Evolutionary conservation across 73 alveolate species (phyloP), one percentile per base, ranked within the genome.

Genomic region (Paramecium tetraurelia): DNA sequence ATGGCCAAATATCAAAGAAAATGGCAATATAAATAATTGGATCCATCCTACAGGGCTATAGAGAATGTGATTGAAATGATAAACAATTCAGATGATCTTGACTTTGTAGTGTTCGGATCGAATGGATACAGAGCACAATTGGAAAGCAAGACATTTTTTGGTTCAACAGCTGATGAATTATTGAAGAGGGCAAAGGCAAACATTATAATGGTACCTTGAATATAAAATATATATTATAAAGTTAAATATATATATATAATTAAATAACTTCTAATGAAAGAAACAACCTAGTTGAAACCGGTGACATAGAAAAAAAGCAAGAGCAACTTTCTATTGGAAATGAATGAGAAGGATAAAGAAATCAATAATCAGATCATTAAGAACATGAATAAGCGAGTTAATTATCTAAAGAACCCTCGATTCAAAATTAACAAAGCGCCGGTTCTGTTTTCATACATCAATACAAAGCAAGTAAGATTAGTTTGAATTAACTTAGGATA

Each of bases 281-380:
- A 63, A 27, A 63, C 84, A 27, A 12, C 12, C 11, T 63, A 27
- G 12, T 33, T 33, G 46, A 63, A 63, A 27, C 46, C 84, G 21
- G 48, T 63, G 10, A 63, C 84, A 11, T 33, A 63, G 46, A 72
- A 72, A 29, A 72, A 40, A 72, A 72, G 40, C 9, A 72, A 72
- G 6, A 72, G 59, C 10, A 18, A 36, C n/a, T 72, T 72, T 40
- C 20, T 72, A 38, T 72, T 72, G 24, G 95, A 94, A 29, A 86
- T 98, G 96, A 98, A 97, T 53, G 99, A 97, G 88, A 96, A 95
- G 46, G 99, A 98, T 92, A 98, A 98, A 94, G 98, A 96, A 84
- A 97, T 94, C 87, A 98, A 98, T 93, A 75, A 96, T 75, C 95
- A 97, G 89, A 98, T 98, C 29, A 96, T 98, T 77, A 97, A 97